Evolutionary conservation across 2,329 filamentous ascomycete species (phyloP), one percentile per base, ranked within the genome.

Genomic region (Pseudocercospora vitis): DNA sequence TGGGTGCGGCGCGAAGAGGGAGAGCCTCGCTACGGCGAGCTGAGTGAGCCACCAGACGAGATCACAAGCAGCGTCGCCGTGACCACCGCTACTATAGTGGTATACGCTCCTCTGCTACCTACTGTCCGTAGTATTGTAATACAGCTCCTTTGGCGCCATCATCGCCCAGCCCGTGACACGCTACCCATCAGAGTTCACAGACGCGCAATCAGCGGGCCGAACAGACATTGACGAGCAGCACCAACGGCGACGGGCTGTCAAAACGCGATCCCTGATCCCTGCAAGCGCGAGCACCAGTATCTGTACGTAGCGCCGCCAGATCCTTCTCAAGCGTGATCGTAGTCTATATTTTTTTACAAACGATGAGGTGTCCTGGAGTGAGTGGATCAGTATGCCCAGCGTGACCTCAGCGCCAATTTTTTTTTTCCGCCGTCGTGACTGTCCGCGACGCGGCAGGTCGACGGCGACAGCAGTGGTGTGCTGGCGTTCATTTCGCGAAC

Each of bases 181-280:
- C 32, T 18, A 39, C n/a, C n/a, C n/a, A n/a, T 49, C 29, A 12
- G 21, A 23, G 42, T 35, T 53, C 23, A 16, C 14, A 52, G 44
- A 55, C 52, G 52, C 56, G 56, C 52, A 58, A 52, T 48, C 52
- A 48, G 47, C 46, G 46, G 46, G 47, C 52, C 51, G 52, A 49
- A 40, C 18, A 12, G 35, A 24, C 46, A 19, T 50, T 45, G 45
- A 26, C 42, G 35, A 33, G 31, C 50, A 46, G 45, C 39, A 52
- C 49, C 39, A 52, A 42, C 37, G 37, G 26, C 37, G 45, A 21
- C 28, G 39, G 18, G 16, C 33, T 32, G 18, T 26, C 42, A 42
- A n/a, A 7, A 28, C 50, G 14, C 14, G 5, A 33, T 24, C 44
- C 51, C 37, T 49, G 51, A 49, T 53, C 51, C 51, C 51, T 53